Conservation (phyloP, 2,329 filamentous ascomycete species). For the Ophiosphaerella narmari region DNA sequence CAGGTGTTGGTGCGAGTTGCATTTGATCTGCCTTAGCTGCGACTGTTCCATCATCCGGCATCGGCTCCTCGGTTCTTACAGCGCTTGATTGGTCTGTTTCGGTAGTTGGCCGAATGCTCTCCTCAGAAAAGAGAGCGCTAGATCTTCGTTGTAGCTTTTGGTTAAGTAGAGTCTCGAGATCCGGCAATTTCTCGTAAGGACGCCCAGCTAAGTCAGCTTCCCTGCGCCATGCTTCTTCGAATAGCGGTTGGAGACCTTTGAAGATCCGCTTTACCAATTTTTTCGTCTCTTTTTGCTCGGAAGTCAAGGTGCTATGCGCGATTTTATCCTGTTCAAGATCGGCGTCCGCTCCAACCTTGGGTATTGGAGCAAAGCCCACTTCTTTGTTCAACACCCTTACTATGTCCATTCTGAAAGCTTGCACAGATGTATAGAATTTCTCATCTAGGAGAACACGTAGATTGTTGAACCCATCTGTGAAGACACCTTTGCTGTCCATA, state of each 20-base stretch:
- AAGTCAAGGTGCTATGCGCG: constrained; percentile 48
- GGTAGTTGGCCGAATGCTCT: constrained; percentile 26
- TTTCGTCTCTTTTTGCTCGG: constrained; percentile 79
- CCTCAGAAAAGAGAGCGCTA: constrained; percentile 39
- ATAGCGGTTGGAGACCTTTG: constrained; percentile 75
- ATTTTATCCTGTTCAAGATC: constrained; percentile 49
- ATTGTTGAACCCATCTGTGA: constrained; percentile 58
- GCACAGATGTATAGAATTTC: constrained; percentile 64
- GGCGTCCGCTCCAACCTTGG: constrained; percentile 43
- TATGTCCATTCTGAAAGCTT: constrained; percentile 64
- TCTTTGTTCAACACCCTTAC: constrained; percentile 60
- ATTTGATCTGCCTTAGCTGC: constrained; percentile 23
- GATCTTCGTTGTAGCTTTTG: constrained; percentile 62
- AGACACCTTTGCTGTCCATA: constrained; percentile 57
- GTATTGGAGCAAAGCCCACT: constrained; percentile 54
- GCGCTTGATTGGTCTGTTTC: constrained; percentile 19
- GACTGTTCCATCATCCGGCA: constrained; percentile 15
- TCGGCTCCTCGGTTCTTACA: constrained; percentile 14
- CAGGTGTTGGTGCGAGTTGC: constrained; percentile 43
- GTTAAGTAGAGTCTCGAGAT: constrained; percentile 75
- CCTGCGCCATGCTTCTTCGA: constrained; percentile 76
- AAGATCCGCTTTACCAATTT: constrained; percentile 88
- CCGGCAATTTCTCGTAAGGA: constrained; percentile 71
- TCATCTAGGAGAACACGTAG: constrained; percentile 60
- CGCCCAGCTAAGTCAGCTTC: constrained; percentile 81